A percentile compares a stretch with the other conserved stretches of the same genome.
These are phyloP conservation scores for Canavalia gladiata DNA, from an alignment of 306 rosid genomes.

Conservation along the genomic window DNA sequence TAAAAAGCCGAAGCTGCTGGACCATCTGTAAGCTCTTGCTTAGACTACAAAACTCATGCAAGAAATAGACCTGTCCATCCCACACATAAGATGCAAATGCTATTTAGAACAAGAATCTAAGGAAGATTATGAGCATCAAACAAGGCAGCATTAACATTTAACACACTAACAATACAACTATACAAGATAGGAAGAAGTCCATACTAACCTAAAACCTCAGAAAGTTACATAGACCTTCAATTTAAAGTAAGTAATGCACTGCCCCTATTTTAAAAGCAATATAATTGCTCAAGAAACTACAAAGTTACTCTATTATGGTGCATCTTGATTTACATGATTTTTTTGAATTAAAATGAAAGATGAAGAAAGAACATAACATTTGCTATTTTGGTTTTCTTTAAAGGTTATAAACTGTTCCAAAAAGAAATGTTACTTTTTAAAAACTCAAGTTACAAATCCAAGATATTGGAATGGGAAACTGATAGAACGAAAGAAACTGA, in stretches of 20 bases:
- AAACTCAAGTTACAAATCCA: neutral
- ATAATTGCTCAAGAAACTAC: neutral
- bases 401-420: neutral
- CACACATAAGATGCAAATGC: conserved; percentile 36
- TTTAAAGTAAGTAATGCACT: conserved; percentile 4
- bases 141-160: conserved; percentile 37
- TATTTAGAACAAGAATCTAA: conserved; percentile 21
- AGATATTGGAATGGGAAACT: neutral
- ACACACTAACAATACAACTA: conserved; percentile 32
- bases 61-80: conserved; percentile 76
- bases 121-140: conserved; percentile 15
- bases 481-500: neutral
- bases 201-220: conserved; percentile 12
- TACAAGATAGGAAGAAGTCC: conserved; percentile 37
- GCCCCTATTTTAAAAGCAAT: neutral
- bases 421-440: conserved; percentile 1
- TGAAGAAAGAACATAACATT: neutral
- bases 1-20: conserved; percentile 88
- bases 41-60: conserved; percentile 91
- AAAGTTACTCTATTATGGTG: neutral
- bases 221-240: neutral
- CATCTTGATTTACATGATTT: neutral
- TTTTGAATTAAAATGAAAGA: conserved; percentile 11
- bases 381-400: neutral
- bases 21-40: conserved; percentile 97